These are phyloP conservation scores for Passiflora organensis DNA, from an alignment of 345 rosid genomes.

Conservation along the genomic window DNA sequence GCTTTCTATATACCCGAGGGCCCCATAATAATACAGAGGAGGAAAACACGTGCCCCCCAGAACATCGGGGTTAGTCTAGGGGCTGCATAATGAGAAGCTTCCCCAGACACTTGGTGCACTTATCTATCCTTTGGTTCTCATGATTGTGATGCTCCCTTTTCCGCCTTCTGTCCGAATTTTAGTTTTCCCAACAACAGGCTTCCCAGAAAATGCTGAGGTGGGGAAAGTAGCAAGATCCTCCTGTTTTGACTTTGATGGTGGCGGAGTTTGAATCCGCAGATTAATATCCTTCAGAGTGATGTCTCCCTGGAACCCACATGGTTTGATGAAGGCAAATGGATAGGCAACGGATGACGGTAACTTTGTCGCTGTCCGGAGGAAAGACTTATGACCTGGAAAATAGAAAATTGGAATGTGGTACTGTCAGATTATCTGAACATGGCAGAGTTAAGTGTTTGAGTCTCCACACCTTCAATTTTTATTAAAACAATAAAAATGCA, in stretches of 20 bases:
- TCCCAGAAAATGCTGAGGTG: constrained; percentile 96
- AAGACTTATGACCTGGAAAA: constrained; percentile 63
- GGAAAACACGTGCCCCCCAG: no score
- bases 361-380: constrained; percentile 54
- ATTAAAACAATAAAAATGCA: no score
- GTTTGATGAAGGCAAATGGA: constrained; percentile 93
- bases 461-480: background rate
- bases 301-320: constrained; percentile 80
- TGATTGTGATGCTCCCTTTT: constrained; percentile 94
- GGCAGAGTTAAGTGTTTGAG: no score
- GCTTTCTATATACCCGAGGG: constrained; percentile 20
- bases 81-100: constrained; percentile 21
- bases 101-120: constrained; percentile 8
- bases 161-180: constrained; percentile 98
- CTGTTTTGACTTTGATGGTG: constrained; percentile 45
- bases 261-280: constrained; percentile 71
- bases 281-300: constrained; percentile 96
- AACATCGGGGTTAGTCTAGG: no score
- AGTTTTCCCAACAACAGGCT: constrained; percentile 96
- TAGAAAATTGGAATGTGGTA: constrained; percentile 3
- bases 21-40: constrained; percentile 20
- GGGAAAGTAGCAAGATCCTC: constrained; percentile 60
- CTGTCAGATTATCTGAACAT: background rate
- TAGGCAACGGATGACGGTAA: constrained; percentile 73
- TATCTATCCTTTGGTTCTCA: constrained; percentile 83